Evolutionary conservation across 495 filamentous ascomycete genomes (phyloP), one percentile per base, ranked within the genome.

Genomic region (Corynascus novoguineensis): DNA sequence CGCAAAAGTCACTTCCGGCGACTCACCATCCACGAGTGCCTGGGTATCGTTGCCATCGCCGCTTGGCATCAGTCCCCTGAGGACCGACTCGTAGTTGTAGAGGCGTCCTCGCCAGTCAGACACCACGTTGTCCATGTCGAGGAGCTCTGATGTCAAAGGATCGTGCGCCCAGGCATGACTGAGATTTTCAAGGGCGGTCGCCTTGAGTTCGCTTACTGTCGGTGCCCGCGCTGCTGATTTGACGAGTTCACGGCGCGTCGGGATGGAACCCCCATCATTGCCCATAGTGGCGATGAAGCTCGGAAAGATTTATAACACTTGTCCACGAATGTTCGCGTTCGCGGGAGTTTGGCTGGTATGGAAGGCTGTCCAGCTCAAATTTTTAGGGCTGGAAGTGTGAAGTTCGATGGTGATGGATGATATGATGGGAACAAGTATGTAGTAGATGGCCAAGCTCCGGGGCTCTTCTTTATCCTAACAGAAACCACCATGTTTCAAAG

Each of bases 171-270:
- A 98, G 68, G 81, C 81, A 69, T 97, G 87, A 62, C 83, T 80
- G 70, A 89, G 87, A 29, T 85, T 84, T 66, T 95, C 91, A 68
- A 85, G 82, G 64, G 86, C 86, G 4, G 87, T 83, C 63, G 92
- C 91, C 74, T 97, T 97, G 10, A 96, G 69, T 73, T 98, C 88
- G 37, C 88, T 86, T n/a, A 89, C 86, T 34, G 85, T 95, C 27
- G 87, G 89, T 34, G 79, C 78, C 46, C 86, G 85, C 27, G 90
- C 88, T 32, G 91, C 89, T 69, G 88, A 84, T 63, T 91, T 90
- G 71, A 97, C 93, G 32, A 99, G 87, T 69, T 99, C 93, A 51
- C 93, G 87, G 29, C 93, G 89, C 47, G 86, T 97, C 12, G 93
- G 93, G 57, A 99, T 99, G 27, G 70, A 79, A 60, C 80, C 92